phyloP scores from a whole-genome alignment of 495 filamentous ascomycete genomes.

The Aspergillus panamensis region DNA sequence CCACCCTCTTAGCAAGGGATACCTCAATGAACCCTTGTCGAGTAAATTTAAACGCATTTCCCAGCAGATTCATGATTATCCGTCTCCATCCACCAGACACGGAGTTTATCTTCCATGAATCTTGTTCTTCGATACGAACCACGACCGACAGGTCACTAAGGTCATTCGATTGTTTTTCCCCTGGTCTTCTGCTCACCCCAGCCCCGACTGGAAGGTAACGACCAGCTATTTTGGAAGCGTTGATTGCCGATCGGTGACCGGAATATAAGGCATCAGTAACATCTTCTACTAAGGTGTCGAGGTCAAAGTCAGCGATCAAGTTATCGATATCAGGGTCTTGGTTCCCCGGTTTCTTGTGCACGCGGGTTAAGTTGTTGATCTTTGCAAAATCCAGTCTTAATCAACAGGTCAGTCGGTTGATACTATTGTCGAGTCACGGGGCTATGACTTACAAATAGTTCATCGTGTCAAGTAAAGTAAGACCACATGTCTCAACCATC shows the following conservation, averaged over 20 bases:
- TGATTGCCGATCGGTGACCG: conserved; percentile 18
- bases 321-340: conserved; percentile 8
- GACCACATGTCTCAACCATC: conserved; percentile 60
- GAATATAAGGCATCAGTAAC: conserved; percentile 20
- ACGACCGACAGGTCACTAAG: conserved; percentile 42
- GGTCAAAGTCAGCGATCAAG: conserved; percentile 18
- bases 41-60: conserved; percentile 73
- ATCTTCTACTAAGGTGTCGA: conserved; percentile 20
- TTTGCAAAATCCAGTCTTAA: conserved; percentile 52
- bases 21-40: conserved; percentile 56
- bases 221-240: conserved; percentile 17
- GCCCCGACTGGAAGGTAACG: conserved; percentile 20
- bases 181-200: conserved; percentile 11
- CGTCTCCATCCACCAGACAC: conserved; percentile 62
- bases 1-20: conserved; percentile 35
- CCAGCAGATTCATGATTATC: conserved; percentile 69
- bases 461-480: conserved; percentile 63
- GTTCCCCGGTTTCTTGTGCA: conserved; percentile 13
- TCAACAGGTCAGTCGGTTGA: background rate
- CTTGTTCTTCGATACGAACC: conserved; percentile 52
- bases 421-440: background rate
- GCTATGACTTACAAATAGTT: conserved; percentile 47
- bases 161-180: background rate
- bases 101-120: conserved; percentile 51
- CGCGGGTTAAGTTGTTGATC: conserved; percentile 42